Percentiles rank a stretch among this genome's conserved stretches.
Conservation (phyloP, 2,329 filamentous ascomycete species). For the Fusarium neocosmosporiellum region DNA sequence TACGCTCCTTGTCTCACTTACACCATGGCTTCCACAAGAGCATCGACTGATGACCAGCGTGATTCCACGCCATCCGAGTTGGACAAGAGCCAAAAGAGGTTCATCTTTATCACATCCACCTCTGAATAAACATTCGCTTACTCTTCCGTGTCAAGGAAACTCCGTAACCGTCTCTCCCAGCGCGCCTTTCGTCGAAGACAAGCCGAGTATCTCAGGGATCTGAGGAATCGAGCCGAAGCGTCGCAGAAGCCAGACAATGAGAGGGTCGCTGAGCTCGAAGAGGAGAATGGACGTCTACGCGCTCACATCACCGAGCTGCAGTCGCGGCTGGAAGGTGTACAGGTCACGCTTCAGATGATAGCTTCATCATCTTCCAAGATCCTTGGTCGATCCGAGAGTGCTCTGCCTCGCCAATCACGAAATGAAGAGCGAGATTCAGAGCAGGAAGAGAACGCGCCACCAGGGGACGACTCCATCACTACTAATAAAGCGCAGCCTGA, state of each 20-base stretch:
- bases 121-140: neutral
- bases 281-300: neutral
- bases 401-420: neutral
- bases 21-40: neutral
- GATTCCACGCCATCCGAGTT: neutral
- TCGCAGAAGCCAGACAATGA: neutral
- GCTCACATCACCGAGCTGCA: neutral
- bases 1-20: neutral
- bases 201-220: neutral
- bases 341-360: neutral
- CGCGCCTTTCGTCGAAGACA: conserved; percentile 1
- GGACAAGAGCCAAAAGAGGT: neutral
- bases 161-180: neutral
- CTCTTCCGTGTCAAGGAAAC: neutral
- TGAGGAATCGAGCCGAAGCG: neutral
- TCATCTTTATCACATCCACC: neutral
- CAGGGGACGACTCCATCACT: neutral
- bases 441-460: neutral
- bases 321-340: neutral
- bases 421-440: neutral
- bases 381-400: neutral
- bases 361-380: neutral
- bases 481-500: neutral
- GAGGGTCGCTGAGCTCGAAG: neutral
- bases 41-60: neutral